A percentile compares a stretch with the other conserved stretches of the same genome.
Conservation (phyloP, 2,329 filamentous ascomycete genomes). For the Trichoderma breve region DNA sequence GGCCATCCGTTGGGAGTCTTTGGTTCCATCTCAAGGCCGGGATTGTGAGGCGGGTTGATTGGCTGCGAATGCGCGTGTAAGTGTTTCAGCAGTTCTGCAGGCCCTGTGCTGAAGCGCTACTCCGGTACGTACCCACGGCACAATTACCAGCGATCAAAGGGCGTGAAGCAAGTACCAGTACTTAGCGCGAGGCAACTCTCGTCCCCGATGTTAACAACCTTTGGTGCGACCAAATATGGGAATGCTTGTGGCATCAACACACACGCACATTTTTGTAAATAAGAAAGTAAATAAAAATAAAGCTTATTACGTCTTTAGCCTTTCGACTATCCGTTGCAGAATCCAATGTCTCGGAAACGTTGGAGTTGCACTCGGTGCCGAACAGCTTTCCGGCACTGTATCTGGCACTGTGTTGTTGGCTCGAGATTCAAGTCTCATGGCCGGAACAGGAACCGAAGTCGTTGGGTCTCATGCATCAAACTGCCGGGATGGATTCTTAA, state of each 20-base stretch:
- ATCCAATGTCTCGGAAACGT: not conserved
- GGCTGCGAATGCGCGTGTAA: not conserved
- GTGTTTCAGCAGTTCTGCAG: constrained; percentile 19
- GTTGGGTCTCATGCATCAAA: not conserved
- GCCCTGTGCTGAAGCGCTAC: not conserved
- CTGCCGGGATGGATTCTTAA: not conserved
- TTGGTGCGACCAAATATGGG: not conserved
- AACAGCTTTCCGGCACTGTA: not conserved
- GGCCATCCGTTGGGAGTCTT: not conserved
- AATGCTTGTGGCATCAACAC: not conserved
- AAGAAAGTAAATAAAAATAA: not conserved
- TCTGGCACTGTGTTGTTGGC: not conserved
- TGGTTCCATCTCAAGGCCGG: constrained; percentile 11
- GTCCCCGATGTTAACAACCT: not conserved
- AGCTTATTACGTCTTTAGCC: not conserved
- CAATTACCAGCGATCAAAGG: not conserved
- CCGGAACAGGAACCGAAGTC: not conserved
- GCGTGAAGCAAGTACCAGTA: not conserved
- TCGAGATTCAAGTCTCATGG: not conserved
- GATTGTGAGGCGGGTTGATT: constrained; percentile 16
- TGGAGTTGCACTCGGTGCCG: not conserved
- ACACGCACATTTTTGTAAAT: too few relatives aligned
- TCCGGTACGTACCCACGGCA: not conserved
- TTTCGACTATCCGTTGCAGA: not conserved
- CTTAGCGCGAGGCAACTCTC: not conserved